These are phyloP conservation scores for Boletus huronensis DNA, from an alignment of 768 basidiomycete species.

Conservation along the genomic window DNA sequence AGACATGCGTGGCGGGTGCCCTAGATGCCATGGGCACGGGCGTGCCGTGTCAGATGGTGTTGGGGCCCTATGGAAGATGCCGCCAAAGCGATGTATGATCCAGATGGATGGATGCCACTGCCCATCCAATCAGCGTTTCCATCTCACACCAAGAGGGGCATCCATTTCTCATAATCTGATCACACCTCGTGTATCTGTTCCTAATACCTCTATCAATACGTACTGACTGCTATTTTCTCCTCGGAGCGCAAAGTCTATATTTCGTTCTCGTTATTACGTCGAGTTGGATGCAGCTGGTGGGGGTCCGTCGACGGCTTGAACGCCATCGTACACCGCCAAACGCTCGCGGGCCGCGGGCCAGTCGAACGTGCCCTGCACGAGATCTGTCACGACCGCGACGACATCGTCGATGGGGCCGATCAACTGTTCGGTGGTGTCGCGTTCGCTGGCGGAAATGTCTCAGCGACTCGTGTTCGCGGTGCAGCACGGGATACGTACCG, in stretches of 20 bases:
- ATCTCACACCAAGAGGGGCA: neutral
- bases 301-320: slow-evolving; percentile 69
- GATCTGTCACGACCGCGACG: slow-evolving; percentile 70
- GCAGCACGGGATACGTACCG: slow-evolving; percentile 50
- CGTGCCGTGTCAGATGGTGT: neutral
- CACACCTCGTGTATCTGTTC: neutral
- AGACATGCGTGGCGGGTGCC: slow-evolving; percentile 1
- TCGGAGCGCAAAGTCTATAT: slow-evolving; percentile 16
- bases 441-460: slow-evolving; percentile 56
- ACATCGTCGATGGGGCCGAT: slow-evolving; percentile 92
- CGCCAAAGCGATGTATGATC: neutral
- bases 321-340: slow-evolving; percentile 80
- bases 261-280: neutral
- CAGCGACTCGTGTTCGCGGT: neutral
- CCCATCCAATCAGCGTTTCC: neutral
- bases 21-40: neutral
- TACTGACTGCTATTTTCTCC: slow-evolving; percentile 3
- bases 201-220: neutral
- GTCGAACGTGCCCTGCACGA: slow-evolving; percentile 69
- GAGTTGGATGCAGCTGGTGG: neutral
- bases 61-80: neutral
- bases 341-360: slow-evolving; percentile 75
- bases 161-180: neutral
- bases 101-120: neutral
- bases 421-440: slow-evolving; percentile 90